Percentiles rank a stretch among this genome's conserved stretches.
Conservation (phyloP, 148 eudicot species). For the Silene uniflora region DNA sequence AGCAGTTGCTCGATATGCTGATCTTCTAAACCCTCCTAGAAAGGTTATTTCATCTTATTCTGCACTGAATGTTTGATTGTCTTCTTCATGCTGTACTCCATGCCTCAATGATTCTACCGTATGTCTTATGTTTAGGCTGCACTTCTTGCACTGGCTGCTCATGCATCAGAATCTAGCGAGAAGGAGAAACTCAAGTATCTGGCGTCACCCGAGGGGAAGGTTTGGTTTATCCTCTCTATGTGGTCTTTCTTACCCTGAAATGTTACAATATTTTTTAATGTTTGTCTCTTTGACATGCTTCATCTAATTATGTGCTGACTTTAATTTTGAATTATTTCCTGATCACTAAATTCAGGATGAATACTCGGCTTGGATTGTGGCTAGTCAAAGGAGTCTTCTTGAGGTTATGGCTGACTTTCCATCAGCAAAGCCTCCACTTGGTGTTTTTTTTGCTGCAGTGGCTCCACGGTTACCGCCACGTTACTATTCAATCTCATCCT, state of each 20-base stretch:
- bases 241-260: neutral
- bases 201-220: slow-evolving; percentile 89
- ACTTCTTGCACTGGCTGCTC: slow-evolving; percentile 78
- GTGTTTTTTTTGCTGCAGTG: slow-evolving; percentile 83
- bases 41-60: slow-evolving; percentile 41
- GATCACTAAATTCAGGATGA: slow-evolving; percentile 51
- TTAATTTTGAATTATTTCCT: neutral
- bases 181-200: slow-evolving; percentile 65
- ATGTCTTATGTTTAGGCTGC: slow-evolving; percentile 50
- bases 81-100: neutral
- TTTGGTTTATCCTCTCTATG: slow-evolving; percentile 15
- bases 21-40: slow-evolving; percentile 69
- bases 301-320: neutral
- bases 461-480: slow-evolving; percentile 87
- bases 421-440: slow-evolving; percentile 84
- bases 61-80: neutral
- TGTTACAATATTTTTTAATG: neutral
- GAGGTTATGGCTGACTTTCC: slow-evolving; percentile 86
- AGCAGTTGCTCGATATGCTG: slow-evolving; percentile 75
- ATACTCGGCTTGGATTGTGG: slow-evolving; percentile 75
- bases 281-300: neutral
- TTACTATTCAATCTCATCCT: slow-evolving; percentile 85
- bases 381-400: slow-evolving; percentile 79
- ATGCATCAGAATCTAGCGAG: slow-evolving; percentile 67
- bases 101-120: neutral